Conservation (phyloP, 345 rosid species). For the Lagerstroemia speciosa region DNA sequence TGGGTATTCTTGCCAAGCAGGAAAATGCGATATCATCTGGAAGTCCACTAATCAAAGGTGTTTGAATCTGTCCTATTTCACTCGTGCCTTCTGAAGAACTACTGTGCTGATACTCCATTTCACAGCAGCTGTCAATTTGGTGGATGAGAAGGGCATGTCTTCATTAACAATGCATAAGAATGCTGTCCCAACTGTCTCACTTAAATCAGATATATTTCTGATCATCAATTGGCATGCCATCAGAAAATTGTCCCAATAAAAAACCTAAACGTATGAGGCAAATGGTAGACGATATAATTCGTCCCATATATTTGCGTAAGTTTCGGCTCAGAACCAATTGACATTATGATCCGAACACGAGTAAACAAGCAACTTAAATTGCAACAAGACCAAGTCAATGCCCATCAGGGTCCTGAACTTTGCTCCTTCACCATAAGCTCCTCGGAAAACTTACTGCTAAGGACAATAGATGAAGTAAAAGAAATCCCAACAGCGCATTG, state of each 20-base stretch:
- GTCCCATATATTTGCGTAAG: neutral
- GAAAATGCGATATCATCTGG: constrained; percentile 56
- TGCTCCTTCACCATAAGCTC: neutral
- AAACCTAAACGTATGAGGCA: neutral
- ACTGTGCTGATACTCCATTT: constrained; percentile 22
- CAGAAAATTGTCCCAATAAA: neutral
- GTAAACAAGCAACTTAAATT: neutral
- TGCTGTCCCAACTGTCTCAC: neutral
- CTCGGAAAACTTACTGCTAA: neutral
- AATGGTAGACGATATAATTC: neutral
- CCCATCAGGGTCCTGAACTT: neutral
- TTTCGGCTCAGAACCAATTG: neutral
- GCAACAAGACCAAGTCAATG: neutral
- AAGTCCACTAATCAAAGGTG: constrained; percentile 41
- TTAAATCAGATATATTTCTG: neutral
- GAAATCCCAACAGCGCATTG: neutral
- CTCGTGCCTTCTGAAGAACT: constrained; percentile 12
- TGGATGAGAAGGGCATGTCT: neutral
- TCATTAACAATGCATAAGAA: neutral
- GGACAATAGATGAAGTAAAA: neutral
- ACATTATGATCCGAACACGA: neutral
- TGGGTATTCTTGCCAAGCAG: constrained; percentile 76
- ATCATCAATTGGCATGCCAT: neutral
- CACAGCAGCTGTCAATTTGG: neutral
- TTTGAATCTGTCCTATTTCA: constrained; percentile 18